Evolutionary conservation across 2,329 filamentous ascomycete species (phyloP), one percentile per base, ranked within the genome.

Genomic region (Cucurbitaria berberidis): DNA sequence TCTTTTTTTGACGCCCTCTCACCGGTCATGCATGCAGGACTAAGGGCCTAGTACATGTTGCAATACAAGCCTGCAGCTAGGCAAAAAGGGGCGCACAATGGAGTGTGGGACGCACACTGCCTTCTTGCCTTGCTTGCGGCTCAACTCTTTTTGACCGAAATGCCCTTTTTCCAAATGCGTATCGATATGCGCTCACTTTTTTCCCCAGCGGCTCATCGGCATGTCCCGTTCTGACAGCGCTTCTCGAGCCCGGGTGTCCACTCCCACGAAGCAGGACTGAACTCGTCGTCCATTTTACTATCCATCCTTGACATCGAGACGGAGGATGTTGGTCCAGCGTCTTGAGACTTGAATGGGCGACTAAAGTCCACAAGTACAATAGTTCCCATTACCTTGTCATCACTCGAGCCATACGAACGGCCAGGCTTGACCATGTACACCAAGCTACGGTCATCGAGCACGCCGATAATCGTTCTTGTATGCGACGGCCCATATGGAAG

Each of bases 301-400:
- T 53, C 53, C 32, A 36, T 44, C 41, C 46, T 40, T 35, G 36
- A 19, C 42, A 51, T 24, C 16, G 26, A 42, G 8, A 35, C 8
- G 32, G 39, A 30, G 29, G 24, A 19, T 40, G 36, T 40, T 19
- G 49, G 16, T 46, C 36, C 27, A 40, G 13, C 21, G 48, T 30
- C 26, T 6, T 9, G 3, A 21, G 40, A 21, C 4, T 39, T 32
- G 1, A 29, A 24, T 8, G 56, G 57, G 6, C 66, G 60, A 27
- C 61, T 63, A 46, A 76, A 76, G 45, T 68, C 66, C 1, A 76
- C 44, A 5, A 72, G 51, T 2, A 76, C 66, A 26, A 76, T 59
- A 10, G 64, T 64, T 9, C 72, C 73, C 10, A 59, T 51, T 21
- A 48, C 36, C 18, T 44, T 55, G 3, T 67, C 61, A 13, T 68